Percentiles rank a stretch among this genome's conserved stretches.
Evolutionary conservation across 1,284 basidiomycete species (phyloP).

Genomic region (Rhizoctonia solani): DNA sequence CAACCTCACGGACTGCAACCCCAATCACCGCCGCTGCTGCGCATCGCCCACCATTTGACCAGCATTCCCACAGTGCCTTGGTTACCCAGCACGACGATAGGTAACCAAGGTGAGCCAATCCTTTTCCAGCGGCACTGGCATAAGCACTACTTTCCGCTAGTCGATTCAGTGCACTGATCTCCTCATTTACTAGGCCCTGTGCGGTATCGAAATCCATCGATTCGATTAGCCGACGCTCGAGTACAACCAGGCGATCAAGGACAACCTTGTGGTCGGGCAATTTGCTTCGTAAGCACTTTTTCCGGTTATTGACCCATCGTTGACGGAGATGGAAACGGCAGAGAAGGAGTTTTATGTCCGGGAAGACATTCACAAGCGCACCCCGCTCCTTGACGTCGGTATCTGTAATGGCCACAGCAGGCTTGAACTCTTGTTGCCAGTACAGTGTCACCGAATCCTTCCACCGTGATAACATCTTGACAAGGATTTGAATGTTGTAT

Average conservation of each 20-base stretch:
- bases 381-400: constrained; percentile 48
- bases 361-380: constrained; percentile 45
- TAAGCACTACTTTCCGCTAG: background rate
- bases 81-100: constrained; percentile 40
- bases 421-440: constrained; percentile 40
- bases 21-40: constrained; percentile 42
- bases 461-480: constrained; percentile 44
- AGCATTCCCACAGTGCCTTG: constrained; percentile 42
- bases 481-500: constrained; percentile 46
- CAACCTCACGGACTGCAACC: constrained; percentile 44
- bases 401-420: constrained; percentile 47
- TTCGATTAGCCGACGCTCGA: background rate
- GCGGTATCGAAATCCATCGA: background rate
- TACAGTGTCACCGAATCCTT: background rate
- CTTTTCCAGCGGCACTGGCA: background rate
- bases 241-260: background rate
- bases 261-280: background rate
- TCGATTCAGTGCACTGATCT: background rate
- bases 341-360: constrained; percentile 45
- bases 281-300: background rate
- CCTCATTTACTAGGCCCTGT: background rate
- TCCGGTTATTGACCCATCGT: constrained; percentile 47
- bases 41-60: constrained; percentile 44
- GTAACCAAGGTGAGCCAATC: constrained; percentile 37
- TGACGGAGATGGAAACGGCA: constrained; percentile 51